Conservation (phyloP, 768 basidiomycete genomes). For the Boletus vermiculosoides region DNA sequence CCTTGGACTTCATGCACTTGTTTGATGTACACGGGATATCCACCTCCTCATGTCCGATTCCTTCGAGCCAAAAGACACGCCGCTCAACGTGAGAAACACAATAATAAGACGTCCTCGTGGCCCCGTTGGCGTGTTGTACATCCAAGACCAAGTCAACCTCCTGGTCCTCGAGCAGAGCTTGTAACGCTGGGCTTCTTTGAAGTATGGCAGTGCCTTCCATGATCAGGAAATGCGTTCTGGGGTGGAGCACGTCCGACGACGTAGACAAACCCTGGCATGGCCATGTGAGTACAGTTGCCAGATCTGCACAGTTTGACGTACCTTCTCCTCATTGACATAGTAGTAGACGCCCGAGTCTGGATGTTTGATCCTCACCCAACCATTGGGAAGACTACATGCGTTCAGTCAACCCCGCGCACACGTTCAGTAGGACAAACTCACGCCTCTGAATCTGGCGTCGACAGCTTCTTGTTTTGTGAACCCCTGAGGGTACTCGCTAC, state of each 20-base stretch:
- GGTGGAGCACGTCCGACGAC: constrained; percentile 9
- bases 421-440: constrained; percentile 4
- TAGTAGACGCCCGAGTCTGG: constrained; percentile 36
- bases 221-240: constrained; percentile 4
- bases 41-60: constrained; percentile 19
- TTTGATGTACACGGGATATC: constrained; percentile 23
- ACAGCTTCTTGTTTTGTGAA: constrained; percentile 1
- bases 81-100: constrained; percentile 29
- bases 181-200: constrained; percentile 1
- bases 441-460: background rate
- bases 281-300: background rate
- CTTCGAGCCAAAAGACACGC: constrained; percentile 31
- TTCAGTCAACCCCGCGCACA: background rate
- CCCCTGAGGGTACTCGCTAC: constrained; percentile 21
- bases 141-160: constrained; percentile 21
- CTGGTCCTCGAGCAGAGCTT: constrained; percentile 7
- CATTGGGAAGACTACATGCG: constrained; percentile 12
- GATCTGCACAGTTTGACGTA: constrained; percentile 9
- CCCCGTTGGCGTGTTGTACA: background rate
- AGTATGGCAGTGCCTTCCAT: constrained; percentile 14
- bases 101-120: constrained; percentile 21
- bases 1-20: constrained; percentile 9
- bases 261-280: constrained; percentile 13
- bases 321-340: constrained; percentile 33
- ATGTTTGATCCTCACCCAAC: constrained; percentile 31